These are phyloP conservation scores for Dendryphion nanum DNA, from an alignment of 2,329 filamentous ascomycete genomes.

Conservation along the genomic window DNA sequence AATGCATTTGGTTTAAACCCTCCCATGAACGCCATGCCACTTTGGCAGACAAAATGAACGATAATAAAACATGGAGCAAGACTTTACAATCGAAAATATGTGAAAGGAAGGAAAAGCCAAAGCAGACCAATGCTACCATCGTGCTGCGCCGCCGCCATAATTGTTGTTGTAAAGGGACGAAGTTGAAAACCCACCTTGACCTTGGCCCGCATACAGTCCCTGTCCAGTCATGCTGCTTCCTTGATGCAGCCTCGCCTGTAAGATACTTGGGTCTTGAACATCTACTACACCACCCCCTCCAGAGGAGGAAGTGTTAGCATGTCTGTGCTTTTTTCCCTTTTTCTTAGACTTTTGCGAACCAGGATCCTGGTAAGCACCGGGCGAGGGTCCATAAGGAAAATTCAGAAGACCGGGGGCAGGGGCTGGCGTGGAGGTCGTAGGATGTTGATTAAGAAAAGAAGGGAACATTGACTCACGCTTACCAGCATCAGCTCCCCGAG, in stretches of 20 bases:
- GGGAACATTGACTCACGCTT: conserved; percentile 99
- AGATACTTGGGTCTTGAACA: conserved; percentile 99
- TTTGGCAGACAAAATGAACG: conserved; percentile 22
- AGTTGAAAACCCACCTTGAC: conserved; percentile 87
- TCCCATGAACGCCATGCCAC: conserved; percentile 38
- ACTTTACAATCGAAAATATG: conserved; percentile 24
- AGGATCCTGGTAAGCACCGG: conserved; percentile 86
- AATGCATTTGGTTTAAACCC: conserved; percentile 38
- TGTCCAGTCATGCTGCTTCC: conserved; percentile 77
- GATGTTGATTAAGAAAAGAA: conserved; percentile 85
- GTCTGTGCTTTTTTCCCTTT: conserved; percentile 99
- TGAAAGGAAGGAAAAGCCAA: conserved; percentile 26
- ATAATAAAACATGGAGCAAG: conserved; percentile 32
- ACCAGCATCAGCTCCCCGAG: conserved; percentile 76
- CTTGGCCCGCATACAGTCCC: conserved; percentile 84
- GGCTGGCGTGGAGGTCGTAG: conserved; percentile 78
- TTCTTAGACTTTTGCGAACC: conserved; percentile 95
- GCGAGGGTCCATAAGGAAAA: conserved; percentile 85
- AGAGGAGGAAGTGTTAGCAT: conserved; percentile 99
- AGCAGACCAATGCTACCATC: conserved; percentile 33
- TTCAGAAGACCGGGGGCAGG: conserved; percentile 87
- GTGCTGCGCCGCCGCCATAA: conserved; percentile 31
- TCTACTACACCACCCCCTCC: conserved; percentile 98
- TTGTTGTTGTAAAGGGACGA: conserved; percentile 69
- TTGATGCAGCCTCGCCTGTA: conserved; percentile 96